phyloP scores from a whole-genome alignment of 2,329 filamentous ascomycete species.

The Diaporthe aspalathi region DNA sequence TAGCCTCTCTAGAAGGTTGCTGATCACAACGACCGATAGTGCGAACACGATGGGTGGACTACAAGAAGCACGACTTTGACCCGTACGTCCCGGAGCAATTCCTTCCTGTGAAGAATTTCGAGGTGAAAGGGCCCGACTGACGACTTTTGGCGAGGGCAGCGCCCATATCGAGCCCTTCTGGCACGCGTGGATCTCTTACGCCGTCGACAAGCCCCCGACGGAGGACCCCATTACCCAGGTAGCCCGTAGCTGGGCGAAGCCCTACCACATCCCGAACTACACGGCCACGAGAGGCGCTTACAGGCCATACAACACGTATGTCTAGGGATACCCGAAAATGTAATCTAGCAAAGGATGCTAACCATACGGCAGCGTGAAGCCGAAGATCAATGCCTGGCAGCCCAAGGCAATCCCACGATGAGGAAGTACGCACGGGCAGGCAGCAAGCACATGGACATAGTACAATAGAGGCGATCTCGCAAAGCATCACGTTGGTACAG shows the following conservation, averaged over 20 bases:
- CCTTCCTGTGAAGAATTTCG: neutral
- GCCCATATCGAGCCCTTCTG: conserved; percentile 94
- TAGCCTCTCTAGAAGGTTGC: neutral
- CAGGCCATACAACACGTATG: conserved; percentile 96
- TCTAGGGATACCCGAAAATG: conserved; percentile 44
- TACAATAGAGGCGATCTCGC: conserved; percentile 16
- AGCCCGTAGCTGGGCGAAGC: conserved; percentile 80
- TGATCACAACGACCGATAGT: conserved; percentile 62
- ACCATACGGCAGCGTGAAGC: conserved; percentile 45
- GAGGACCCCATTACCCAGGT: conserved; percentile 79
- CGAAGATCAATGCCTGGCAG: conserved; percentile 51
- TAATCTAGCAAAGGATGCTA: neutral
- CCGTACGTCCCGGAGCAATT: conserved; percentile 63
- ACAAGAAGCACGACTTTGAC: conserved; percentile 87
- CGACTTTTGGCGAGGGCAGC: conserved; percentile 52
- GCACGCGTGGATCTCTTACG: conserved; percentile 98
- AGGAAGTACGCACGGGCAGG: conserved; percentile 3
- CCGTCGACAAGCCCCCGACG: conserved; percentile 86
- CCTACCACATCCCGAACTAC: conserved; percentile 76
- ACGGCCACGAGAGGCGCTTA: conserved; percentile 83
- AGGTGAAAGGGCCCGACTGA: neutral
- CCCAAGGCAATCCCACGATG: conserved; percentile 41
- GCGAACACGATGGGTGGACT: conserved; percentile 97
- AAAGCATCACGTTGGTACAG: neutral
- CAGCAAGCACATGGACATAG: conserved; percentile 39